These are phyloP conservation scores for Ophiocordyceps camponoti-saundersi DNA, from an alignment of 2,329 filamentous ascomycete genomes.

Conservation along the genomic window DNA sequence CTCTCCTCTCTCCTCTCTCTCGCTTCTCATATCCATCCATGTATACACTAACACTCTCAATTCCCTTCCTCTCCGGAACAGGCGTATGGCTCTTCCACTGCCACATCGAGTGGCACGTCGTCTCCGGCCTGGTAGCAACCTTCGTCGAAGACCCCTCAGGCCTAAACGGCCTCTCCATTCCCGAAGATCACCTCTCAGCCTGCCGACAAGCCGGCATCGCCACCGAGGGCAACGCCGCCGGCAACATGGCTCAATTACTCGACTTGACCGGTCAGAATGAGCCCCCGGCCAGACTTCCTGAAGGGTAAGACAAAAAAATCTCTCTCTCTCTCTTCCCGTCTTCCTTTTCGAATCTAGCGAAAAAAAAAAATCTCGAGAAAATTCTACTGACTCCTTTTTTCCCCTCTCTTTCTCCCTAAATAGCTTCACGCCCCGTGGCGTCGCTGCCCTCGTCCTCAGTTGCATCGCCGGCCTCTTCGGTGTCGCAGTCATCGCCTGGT, in stretches of 20 bases:
- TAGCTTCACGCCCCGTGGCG: constrained; percentile 51
- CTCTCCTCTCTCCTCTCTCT: no score
- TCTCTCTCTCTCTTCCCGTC: not conserved
- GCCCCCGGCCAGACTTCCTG: constrained; percentile 38
- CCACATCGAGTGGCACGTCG: constrained; percentile 65
- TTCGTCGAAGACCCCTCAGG: constrained; percentile 46
- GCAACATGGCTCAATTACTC: constrained; percentile 44
- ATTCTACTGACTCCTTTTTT: not conserved
- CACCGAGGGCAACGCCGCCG: constrained; percentile 55
- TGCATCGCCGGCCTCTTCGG: constrained; percentile 52
- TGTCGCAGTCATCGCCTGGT: constrained; percentile 48
- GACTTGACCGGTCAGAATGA: constrained; percentile 46
- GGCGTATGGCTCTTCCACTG: constrained; percentile 61
- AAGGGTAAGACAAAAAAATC: constrained; percentile 28
- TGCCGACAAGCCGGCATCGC: constrained; percentile 37
- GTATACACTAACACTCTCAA: no score
- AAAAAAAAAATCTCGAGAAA: no score
- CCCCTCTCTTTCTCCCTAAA: not conserved
- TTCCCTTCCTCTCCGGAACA: constrained; percentile 2
- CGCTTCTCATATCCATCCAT: not conserved
- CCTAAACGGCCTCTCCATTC: constrained; percentile 42
- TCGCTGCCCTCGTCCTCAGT: constrained; percentile 60
- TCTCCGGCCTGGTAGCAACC: constrained; percentile 47
- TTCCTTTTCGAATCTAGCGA: no score
- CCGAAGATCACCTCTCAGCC: constrained; percentile 35